Evolutionary conservation across 768 basidiomycete species (phyloP).

Genomic region (Macrolepiota fuliginosa): DNA sequence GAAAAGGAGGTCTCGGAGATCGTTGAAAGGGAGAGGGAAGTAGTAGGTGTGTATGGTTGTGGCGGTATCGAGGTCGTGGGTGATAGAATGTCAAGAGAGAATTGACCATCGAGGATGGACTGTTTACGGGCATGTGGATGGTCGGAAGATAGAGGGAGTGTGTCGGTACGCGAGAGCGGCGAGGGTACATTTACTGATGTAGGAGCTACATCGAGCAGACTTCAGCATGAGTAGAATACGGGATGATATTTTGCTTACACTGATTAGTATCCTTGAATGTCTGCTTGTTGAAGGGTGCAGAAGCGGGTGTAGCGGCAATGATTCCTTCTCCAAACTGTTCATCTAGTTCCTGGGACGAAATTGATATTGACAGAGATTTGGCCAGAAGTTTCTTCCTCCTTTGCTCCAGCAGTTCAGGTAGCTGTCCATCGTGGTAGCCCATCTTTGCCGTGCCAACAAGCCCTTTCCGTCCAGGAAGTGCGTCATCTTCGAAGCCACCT

Average conservation of each 20-base stretch:
- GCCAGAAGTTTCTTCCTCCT: slow-evolving; percentile 50
- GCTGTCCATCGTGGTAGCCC: slow-evolving; percentile 24
- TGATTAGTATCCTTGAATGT: slow-evolving; percentile 20
- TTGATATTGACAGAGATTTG: slow-evolving; percentile 67
- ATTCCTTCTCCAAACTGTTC: slow-evolving; percentile 29
- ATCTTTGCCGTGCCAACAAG: slow-evolving; percentile 47
- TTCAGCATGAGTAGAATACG: slow-evolving; percentile 9
- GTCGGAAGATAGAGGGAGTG: slow-evolving; percentile 50
- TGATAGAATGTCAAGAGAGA: slow-evolving; percentile 30
- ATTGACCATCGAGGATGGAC: slow-evolving; percentile 56
- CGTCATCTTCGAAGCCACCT: slow-evolving; percentile 10
- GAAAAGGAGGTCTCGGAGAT: slow-evolving; percentile 20
- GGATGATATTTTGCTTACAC: slow-evolving; percentile 17
- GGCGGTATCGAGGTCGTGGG: slow-evolving; percentile 27
- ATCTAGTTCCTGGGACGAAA: slow-evolving; percentile 49
- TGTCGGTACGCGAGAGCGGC: slow-evolving; percentile 47
- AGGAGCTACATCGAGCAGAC: slow-evolving; percentile 21
- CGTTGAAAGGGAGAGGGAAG: slow-evolving; percentile 26
- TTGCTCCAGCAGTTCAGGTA: slow-evolving; percentile 51
- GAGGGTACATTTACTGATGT: slow-evolving; percentile 37
- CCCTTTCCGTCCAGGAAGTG: slow-evolving; percentile 38
- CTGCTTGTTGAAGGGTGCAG: slow-evolving; percentile 28
- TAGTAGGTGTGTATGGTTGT: slow-evolving; percentile 32
- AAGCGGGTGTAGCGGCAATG: slow-evolving; percentile 19
- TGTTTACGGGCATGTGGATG: slow-evolving; percentile 81